Evolutionary conservation across 2,329 filamentous ascomycete genomes (phyloP), one percentile per base, ranked within the genome.

Genomic region (Lasiodiplodia hormozganensis): DNA sequence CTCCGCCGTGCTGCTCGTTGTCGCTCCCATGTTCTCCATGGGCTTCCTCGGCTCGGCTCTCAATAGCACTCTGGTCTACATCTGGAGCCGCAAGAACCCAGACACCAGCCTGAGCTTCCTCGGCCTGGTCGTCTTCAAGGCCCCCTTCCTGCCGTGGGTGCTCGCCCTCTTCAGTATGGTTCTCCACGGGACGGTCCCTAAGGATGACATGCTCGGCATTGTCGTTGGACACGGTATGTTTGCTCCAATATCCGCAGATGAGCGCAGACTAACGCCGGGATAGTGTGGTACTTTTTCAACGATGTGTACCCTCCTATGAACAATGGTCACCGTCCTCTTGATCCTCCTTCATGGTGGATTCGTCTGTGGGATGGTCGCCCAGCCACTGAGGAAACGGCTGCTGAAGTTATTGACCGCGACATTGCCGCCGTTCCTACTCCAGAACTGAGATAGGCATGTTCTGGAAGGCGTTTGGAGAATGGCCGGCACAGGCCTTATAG

Each of bases 281-380:
- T 67, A 87, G 86, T 98, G 51, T 98, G 94, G 91, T 99, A 98
- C 80, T 99, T 97, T 83, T 97, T 98, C 80, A 92, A 90, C 69
- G 96, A 99, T 78, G 94, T 99, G 18, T 99, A 97, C 80, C 96
- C 96, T 3, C 92, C 94, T 3, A 87, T 97, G 53, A 92, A 97
- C 80, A 89, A 91, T 71, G 93, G 93, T 21, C 90, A 91, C 64
- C 87, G 92, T 68, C 96, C 96, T 0, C 85, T 99, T 58, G 95
- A 97, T 74, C 95, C 96, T 47, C 96, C 96, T 0, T 82, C 84
- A 69, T 97, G 93, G 90, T 99, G 95, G 95, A 87, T 92, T 69
- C 87, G 94, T 52, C 76, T 98, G 21, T 97, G 97, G 76, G 94
- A 90, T 62, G 77, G 78, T 21, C 73, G 71, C 7, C 77, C 77